Base-by-base conservation (phyloP, 108 stramenopile genomes). In the Skeletonema potamos region DNA sequence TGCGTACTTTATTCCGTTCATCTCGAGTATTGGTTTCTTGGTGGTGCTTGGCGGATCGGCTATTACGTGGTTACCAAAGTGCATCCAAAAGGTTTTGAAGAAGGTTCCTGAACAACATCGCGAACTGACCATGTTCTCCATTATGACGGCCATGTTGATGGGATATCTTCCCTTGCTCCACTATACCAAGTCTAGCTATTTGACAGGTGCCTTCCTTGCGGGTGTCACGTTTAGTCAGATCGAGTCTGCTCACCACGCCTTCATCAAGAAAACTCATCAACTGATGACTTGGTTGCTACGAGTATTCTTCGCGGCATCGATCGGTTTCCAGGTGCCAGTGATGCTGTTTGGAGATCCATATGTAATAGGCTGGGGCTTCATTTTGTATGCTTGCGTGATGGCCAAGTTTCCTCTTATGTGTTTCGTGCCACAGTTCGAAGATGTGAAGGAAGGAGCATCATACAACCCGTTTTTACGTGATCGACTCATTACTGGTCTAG, bases 201-300 rank as follows among this genome's bases (percentile, higher is more conserved):
- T 89, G 26, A 72, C 81, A 64, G 88, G 88, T 15, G 86, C 86
- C 28, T 90, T 90, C 57, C 58, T 89, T 27, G 82, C 86, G 2
- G 90, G 90, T 6, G 44, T 85, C n/a, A 67, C 77, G n/a, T 87
- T 87, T 60, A 84, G 73, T 62, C 79, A 77, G 48, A 67, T 79
- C 10, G 65, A 84, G 24, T 32, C 30, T 15, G 76, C 78, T 64
- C 87, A 85, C 62, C 55, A 74, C 18, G 27, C 63, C 11, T 88
- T 84, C 51, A 76, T 70, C 18, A 57, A 79, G 34, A 65, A 85
- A 29, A 64, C 62, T 0, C 71, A 77, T 27, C 55, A 75, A 10
- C 24, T 84, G 13, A 58, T 84, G 61, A 64, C 68, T 0, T 88
- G 85, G 87, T 43, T 87, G 30, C 48, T 87, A 0, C 68, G 84